phyloP scores from a whole-genome alignment of 495 filamentous ascomycete species.

The Usnea hakonensis region DNA sequence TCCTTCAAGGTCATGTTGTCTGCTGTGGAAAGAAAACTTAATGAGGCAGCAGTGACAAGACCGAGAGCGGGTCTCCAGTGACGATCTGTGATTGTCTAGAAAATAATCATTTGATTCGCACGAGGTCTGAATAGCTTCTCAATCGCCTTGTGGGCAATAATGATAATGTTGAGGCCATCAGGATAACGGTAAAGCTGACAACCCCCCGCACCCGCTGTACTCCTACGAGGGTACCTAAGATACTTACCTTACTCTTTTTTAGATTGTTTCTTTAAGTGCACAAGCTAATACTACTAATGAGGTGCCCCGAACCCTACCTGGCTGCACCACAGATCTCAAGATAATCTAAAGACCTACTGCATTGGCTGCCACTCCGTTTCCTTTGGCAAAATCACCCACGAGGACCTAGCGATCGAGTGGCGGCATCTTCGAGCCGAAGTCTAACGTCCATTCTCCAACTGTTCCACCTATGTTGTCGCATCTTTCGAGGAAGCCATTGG shows the following conservation, averaged over 20 bases:
- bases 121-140: conserved; percentile 14
- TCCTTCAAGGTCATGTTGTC: conserved; percentile 63
- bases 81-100: background rate
- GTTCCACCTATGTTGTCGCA: background rate
- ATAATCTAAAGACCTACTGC: background rate
- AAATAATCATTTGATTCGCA: conserved; percentile 12
- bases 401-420: background rate
- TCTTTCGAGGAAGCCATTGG: background rate
- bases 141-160: background rate
- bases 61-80: background rate
- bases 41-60: background rate
- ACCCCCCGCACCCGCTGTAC: background rate
- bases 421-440: background rate
- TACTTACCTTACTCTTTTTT: background rate
- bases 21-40: background rate
- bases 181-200: background rate
- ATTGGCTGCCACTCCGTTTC: background rate
- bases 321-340: too few relatives aligned
- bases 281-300: too few relatives aligned
- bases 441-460: background rate
- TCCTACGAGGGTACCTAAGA: too few relatives aligned
- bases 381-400: background rate
- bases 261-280: too few relatives aligned
- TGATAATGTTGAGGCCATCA: conserved; percentile 9
- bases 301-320: too few relatives aligned